A percentile compares a stretch with the other conserved stretches of the same genome.
These are phyloP conservation scores for Xenosphaeropsis pyriputrescens DNA, from an alignment of 2,329 filamentous ascomycete genomes.

Conservation along the genomic window DNA sequence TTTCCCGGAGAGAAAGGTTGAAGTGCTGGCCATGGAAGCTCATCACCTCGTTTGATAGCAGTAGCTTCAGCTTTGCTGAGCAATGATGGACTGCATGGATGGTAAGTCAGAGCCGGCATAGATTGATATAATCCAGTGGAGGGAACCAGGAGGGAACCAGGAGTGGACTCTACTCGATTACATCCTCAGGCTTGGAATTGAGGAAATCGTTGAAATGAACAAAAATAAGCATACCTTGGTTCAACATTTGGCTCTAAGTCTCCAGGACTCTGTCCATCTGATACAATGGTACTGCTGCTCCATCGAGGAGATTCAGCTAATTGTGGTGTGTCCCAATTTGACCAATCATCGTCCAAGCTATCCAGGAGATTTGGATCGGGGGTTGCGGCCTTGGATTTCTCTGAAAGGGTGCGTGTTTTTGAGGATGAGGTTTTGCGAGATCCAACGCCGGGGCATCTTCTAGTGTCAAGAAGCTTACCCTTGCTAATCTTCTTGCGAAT, in stretches of 20 bases:
- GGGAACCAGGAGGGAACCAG: no score
- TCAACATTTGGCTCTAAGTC: no score
- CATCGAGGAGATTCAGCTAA: conserved; percentile 40
- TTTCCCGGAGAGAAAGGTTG: conserved; percentile 50
- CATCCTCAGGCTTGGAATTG: no score
- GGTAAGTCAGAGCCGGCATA: conserved; percentile 4
- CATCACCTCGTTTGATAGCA: conserved; percentile 11
- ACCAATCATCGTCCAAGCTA: conserved; percentile 45
- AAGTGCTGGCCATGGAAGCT: conserved; percentile 23
- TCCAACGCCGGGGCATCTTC: conserved; percentile 6
- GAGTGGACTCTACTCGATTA: no score
- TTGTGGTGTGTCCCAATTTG: conserved; percentile 44
- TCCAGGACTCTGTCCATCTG: conserved; percentile 3
- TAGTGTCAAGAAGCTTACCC: conserved; percentile 10
- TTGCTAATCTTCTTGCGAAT: conserved; percentile 21
- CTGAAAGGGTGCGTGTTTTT: conserved; percentile 6
- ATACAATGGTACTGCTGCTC: conserved; percentile 34
- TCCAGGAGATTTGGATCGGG: conserved; percentile 10
- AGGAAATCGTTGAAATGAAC: no score
- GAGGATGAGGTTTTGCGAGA: conserved; percentile 4
- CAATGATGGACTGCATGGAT: conserved; percentile 9
- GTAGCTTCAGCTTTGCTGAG: conserved; percentile 2
- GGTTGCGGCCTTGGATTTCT: conserved; percentile 10
- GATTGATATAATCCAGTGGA: background rate
- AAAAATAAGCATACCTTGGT: no score